Percentiles rank a stretch among this genome's conserved stretches.
These are phyloP conservation scores for Diaporthe citriasiana DNA, from an alignment of 2,329 filamentous ascomycete species.

Conservation along the genomic window DNA sequence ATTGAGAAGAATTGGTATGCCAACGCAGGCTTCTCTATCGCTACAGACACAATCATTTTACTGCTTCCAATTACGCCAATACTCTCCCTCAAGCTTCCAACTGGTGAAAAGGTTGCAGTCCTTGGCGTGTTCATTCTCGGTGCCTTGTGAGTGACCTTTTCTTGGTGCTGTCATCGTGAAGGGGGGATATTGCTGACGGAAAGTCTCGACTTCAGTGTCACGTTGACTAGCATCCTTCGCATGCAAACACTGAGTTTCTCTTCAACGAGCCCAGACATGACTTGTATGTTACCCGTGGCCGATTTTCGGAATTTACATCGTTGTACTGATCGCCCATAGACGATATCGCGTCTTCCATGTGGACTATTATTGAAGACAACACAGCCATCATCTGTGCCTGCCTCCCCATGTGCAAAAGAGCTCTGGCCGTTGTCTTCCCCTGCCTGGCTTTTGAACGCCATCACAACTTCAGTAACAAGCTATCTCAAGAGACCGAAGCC, in stretches of 20 bases:
- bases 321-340: not conserved
- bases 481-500: not conserved
- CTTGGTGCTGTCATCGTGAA: not conserved
- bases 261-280: conserved; percentile 1
- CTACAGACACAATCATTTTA: conserved; percentile 1
- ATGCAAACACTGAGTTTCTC: conserved; percentile 26
- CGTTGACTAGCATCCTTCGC: conserved; percentile 20
- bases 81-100: conserved; percentile 17
- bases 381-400: conserved; percentile 27
- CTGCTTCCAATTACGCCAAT: conserved; percentile 14
- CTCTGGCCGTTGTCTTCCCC: not conserved
- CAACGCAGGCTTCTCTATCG: conserved; percentile 21
- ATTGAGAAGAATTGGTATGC: conserved; percentile 26
- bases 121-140: conserved; percentile 12
- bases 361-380: conserved; percentile 30
- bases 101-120: conserved; percentile 10
- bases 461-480: not conserved
- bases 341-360: conserved; percentile 25
- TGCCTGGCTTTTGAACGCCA: not conserved
- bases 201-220: not conserved
- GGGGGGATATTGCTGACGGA: not conserved
- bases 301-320: not conserved
- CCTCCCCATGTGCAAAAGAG: conserved; percentile 4
- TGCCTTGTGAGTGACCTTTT: not conserved
- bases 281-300: not conserved